These are phyloP conservation scores for Malus hybrid DNA, from an alignment of 331 rosid genomes.

Conservation along the genomic window DNA sequence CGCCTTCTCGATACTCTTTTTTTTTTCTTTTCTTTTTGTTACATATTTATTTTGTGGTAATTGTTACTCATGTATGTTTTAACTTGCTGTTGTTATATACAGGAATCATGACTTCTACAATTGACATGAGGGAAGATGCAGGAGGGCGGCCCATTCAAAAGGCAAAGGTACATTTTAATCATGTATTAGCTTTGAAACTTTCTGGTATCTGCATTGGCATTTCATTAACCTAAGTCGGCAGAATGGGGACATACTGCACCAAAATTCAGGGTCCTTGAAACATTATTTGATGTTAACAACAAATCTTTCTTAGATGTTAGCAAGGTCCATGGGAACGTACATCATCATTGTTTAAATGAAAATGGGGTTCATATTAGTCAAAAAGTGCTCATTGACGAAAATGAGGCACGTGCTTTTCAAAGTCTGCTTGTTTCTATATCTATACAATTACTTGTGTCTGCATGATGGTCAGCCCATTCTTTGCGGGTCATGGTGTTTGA, in stretches of 20 bases:
- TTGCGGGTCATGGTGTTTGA: not conserved
- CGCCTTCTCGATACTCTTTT: not conserved
- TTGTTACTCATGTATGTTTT: not conserved
- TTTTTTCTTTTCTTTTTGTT: not conserved
- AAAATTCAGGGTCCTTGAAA: not conserved
- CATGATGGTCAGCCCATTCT: not conserved
- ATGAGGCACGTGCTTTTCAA: not conserved
- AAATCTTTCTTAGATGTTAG: not conserved
- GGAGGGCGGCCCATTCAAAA: constrained; percentile 34
- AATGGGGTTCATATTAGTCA: not conserved
- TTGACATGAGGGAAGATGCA: constrained; percentile 34
- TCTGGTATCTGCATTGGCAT: not conserved
- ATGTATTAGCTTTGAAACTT: not conserved
- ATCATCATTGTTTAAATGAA: not conserved
- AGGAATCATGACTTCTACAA: constrained; percentile 37
- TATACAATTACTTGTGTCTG: not conserved
- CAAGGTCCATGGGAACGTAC: not conserved
- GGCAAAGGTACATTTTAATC: constrained; percentile 24
- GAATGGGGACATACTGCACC: not conserved
- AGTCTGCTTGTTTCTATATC: not conserved
- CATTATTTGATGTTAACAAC: not conserved
- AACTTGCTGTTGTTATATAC: not conserved
- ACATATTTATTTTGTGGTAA: not conserved
- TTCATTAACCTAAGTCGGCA: not conserved
- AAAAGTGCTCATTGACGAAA: not conserved